These are phyloP conservation scores for Ogataea corticis DNA, from an alignment of 805 yeast genomes.

Conservation along the genomic window DNA sequence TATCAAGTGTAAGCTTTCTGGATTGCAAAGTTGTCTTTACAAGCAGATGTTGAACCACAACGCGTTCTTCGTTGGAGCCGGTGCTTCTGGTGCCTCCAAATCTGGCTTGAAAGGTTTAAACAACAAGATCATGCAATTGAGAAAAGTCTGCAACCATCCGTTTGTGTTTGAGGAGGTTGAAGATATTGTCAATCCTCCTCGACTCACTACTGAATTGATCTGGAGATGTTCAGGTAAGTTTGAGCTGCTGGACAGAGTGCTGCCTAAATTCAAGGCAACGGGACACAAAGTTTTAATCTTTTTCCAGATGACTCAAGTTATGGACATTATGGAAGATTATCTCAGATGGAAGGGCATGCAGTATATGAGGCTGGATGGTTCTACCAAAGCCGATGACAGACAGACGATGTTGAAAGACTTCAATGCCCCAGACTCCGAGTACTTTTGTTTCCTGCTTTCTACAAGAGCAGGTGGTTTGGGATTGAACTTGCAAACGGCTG, in stretches of 20 bases:
- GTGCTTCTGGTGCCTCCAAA: conserved; percentile 57
- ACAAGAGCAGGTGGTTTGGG: conserved; percentile 93
- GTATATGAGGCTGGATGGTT: conserved; percentile 78
- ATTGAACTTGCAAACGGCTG: conserved; percentile 82
- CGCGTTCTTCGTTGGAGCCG: conserved; percentile 62
- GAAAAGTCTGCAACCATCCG: conserved; percentile 87
- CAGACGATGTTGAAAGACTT: conserved; percentile 69
- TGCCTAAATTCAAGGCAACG: conserved; percentile 71
- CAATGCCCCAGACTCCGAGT: conserved; percentile 74
- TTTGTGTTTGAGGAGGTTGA: conserved; percentile 85
- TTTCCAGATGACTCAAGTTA: conserved; percentile 87
- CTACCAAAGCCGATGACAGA: conserved; percentile 83
- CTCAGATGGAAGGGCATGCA: conserved; percentile 64
- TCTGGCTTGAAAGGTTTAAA: conserved; percentile 75
- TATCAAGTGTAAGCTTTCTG: conserved; percentile 74
- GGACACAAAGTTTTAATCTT: conserved; percentile 82
- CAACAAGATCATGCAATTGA: conserved; percentile 80
- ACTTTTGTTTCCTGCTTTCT: conserved; percentile 74
- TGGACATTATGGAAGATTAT: conserved; percentile 89
- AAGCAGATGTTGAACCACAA: conserved; percentile 78
- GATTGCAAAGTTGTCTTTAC: conserved; percentile 67
- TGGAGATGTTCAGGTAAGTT: conserved; percentile 83
- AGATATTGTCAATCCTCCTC: conserved; percentile 61
- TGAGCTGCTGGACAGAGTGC: conserved; percentile 70
- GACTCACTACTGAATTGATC: conserved; percentile 61